A percentile compares a stretch with the other conserved stretches of the same genome.
Evolutionary conservation across 2,329 filamentous ascomycete species (phyloP).

Genomic region (Dactylellina sp.): DNA sequence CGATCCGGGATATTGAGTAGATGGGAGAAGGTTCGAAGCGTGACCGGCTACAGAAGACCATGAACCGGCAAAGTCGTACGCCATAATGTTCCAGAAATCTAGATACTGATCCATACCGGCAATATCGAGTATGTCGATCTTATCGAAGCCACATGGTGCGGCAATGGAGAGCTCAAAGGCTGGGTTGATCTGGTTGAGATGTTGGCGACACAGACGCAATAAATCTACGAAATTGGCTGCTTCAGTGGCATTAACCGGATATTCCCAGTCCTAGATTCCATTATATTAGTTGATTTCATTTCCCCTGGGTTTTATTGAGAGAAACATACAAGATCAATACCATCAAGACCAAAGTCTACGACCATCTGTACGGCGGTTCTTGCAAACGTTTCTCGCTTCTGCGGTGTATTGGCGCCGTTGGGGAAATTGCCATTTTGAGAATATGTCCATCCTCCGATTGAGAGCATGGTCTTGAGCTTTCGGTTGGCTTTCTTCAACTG

Average conservation of each 20-base stretch:
- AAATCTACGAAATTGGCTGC: constrained; percentile 72
- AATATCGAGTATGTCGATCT: constrained; percentile 75
- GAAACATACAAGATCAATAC: constrained; percentile 69
- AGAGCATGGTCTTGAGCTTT: constrained; percentile 81
- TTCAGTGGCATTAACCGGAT: constrained; percentile 65
- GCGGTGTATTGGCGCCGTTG: constrained; percentile 71
- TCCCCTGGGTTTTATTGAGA: not conserved
- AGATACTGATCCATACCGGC: constrained; percentile 74
- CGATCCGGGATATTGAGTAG: constrained; percentile 68
- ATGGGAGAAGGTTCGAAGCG: constrained; percentile 81
- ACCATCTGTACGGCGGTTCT: constrained; percentile 79
- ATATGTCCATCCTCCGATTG: constrained; percentile 86
- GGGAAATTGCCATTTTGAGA: constrained; percentile 74
- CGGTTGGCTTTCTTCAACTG: constrained; percentile 80
- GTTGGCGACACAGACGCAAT: constrained; percentile 70
- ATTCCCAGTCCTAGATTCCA: constrained; percentile 58
- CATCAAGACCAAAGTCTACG: constrained; percentile 82
- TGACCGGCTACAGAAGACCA: constrained; percentile 82
- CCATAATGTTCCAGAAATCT: constrained; percentile 86
- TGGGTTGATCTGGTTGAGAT: constrained; percentile 68
- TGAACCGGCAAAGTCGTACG: constrained; percentile 85
- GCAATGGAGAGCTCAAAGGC: constrained; percentile 69
- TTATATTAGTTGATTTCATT: not conserved
- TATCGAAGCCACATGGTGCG: constrained; percentile 63
- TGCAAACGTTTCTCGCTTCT: constrained; percentile 75